Evolutionary conservation across 805 yeast species (phyloP), one percentile per base, ranked within the genome.

Genomic region (Kurtzmaniella fragi): DNA sequence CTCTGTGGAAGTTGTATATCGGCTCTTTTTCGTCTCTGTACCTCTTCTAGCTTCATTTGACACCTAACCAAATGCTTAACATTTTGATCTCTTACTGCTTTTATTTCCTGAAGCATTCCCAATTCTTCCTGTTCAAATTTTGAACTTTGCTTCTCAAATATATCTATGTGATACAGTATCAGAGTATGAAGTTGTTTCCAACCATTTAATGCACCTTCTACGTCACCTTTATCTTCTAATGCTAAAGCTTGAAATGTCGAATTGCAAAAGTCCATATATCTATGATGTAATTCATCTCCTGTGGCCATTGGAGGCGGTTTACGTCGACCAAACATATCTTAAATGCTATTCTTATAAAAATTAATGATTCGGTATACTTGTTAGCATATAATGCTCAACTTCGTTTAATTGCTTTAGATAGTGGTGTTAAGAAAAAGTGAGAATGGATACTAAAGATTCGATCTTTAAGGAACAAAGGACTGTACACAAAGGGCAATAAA

Each of bases 151-250:
- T 56, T 74, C 61, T 52, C 82, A 71, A 48, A 83, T 47, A 39
- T 56, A 43, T 80, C 85, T 32, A 82, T 59, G 48, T 77, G 77
- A 52, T 66, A 75, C 35, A 77, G 66, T 2, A 80, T 67, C 35
- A 75, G 72, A 2, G 84, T 78, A 45, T 80, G 86, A n/a, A 84
- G 59, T 2, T 79, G 66, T 46, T 79, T 82, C 90, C 91, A 83
- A 2, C 90, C 90, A 42, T 73, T 76, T 15, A 82, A 59, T 2
- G 89, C 84, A 13, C 73, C 77, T 36, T 68, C 73, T 33, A 69
- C 56, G 15, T 73, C 68, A 27, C 70, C 65, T 14, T 66, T 62
- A 42, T 82, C 82, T 49, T 84, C 89, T 14, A 78, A 53, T 3
- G 77, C 67, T 36, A 80, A 52, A 56, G 80, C 77, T 43, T 70